Percentiles rank a stretch among this genome's conserved stretches.
Conservation (phyloP, 2,329 filamentous ascomycete species). For the Clonostachys byssicola region DNA sequence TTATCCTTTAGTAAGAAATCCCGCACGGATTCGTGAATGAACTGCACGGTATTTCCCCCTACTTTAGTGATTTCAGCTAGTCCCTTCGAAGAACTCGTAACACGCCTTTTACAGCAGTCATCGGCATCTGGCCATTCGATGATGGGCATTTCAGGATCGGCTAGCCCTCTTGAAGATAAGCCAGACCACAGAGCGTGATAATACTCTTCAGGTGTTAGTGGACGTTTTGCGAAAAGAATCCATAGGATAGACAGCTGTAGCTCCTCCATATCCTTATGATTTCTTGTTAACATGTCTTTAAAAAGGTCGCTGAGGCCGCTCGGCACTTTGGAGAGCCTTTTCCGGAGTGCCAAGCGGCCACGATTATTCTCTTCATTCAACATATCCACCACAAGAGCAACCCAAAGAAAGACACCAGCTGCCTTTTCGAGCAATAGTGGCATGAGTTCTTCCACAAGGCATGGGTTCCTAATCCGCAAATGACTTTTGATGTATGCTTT, state of each 20-base stretch:
- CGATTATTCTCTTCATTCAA: conserved; percentile 26
- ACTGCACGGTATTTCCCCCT: conserved; percentile 33
- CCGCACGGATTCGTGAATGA: conserved; percentile 47
- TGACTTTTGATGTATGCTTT: conserved; percentile 7
- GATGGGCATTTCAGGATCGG: conserved; percentile 13
- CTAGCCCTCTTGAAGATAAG: not conserved
- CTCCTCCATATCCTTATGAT: conserved; percentile 30
- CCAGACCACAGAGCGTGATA: conserved; percentile 18
- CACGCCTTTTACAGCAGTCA: conserved; percentile 12
- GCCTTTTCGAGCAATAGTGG: conserved; percentile 25
- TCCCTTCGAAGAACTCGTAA: conserved; percentile 42
- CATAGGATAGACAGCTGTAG: conserved; percentile 42
- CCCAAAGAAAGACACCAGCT: conserved; percentile 37
- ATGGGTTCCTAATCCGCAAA: conserved; percentile 17
- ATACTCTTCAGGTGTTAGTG: conserved; percentile 36
- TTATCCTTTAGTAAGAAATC: conserved; percentile 37
- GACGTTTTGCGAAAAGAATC: conserved; percentile 43
- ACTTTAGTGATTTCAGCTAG: conserved; percentile 35
- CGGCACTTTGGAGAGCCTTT: conserved; percentile 25
- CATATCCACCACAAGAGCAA: conserved; percentile 31
- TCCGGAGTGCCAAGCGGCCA: conserved; percentile 13
- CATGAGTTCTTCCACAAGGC: conserved; percentile 14
- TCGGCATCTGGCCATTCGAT: not conserved
- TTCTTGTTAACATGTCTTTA: conserved; percentile 39
- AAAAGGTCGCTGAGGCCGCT: conserved; percentile 41